Evolutionary conservation across 805 yeast genomes (phyloP).

Genomic region (Zygotorulaspora chibaensis): DNA sequence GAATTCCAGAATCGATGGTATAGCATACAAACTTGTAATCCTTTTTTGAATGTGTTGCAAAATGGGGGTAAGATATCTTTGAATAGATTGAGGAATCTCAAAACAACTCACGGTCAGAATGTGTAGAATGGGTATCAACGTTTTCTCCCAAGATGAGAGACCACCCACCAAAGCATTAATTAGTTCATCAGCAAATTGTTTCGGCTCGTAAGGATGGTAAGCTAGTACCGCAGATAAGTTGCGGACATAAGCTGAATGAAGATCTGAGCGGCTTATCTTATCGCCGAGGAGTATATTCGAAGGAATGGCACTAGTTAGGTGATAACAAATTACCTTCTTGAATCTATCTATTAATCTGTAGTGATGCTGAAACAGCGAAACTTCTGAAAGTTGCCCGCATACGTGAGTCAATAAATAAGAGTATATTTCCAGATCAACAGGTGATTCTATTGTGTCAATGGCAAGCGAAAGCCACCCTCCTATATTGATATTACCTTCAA

Average conservation of each 20-base stretch:
- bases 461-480: conserved; percentile 50
- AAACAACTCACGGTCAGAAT: conserved; percentile 73
- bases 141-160: conserved; percentile 68
- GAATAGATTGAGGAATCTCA: conserved; percentile 70
- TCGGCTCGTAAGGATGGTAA: conserved; percentile 50
- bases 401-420: conserved; percentile 63
- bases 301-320: conserved; percentile 50
- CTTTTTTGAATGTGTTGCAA: conserved; percentile 71
- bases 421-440: conserved; percentile 66
- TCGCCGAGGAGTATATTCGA: conserved; percentile 39
- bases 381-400: conserved; percentile 63
- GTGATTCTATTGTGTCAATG: conserved; percentile 45
- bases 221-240: conserved; percentile 60
- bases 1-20: conserved; percentile 73
- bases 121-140: conserved; percentile 75
- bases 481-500: conserved; percentile 38
- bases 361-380: conserved; percentile 46
- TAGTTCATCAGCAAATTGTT: conserved; percentile 58
- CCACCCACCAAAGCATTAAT: conserved; percentile 57
- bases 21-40: conserved; percentile 62
- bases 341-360: conserved; percentile 40
- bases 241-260: conserved; percentile 62
- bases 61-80: conserved; percentile 62
- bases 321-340: conserved; percentile 52
- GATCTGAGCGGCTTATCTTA: conserved; percentile 50